These are phyloP conservation scores for Didymellaceae sp. DNA, from an alignment of 2,329 filamentous ascomycete genomes.

Conservation along the genomic window DNA sequence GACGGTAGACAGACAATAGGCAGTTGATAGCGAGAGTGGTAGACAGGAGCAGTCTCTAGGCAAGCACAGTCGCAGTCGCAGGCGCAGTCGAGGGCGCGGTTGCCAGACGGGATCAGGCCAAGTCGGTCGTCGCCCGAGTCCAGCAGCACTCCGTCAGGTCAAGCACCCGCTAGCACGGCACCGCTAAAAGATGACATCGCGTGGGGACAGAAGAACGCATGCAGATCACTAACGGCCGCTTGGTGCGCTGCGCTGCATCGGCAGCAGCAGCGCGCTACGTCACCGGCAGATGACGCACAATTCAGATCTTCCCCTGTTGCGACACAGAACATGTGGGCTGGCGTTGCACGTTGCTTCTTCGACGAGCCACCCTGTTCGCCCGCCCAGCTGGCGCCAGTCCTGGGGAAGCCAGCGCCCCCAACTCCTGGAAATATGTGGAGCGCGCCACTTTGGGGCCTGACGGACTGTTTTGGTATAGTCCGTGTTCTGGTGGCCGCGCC, in stretches of 20 bases:
- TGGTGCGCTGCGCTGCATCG: constrained; percentile 12
- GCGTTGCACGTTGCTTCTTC: constrained; percentile 5
- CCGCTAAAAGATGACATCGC: constrained; percentile 13
- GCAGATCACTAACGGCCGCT: constrained; percentile 18
- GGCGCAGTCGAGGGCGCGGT: neutral
- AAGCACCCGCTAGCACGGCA: constrained; percentile 12
- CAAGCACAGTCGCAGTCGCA: neutral
- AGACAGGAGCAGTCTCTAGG: neutral
- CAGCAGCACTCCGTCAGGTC: constrained; percentile 4
- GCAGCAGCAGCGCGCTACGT: constrained; percentile 13
- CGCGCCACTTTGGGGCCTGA: constrained; percentile 4
- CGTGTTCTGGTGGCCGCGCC: constrained; percentile 1
- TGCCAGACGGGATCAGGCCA: constrained; percentile 8
- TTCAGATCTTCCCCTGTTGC: too few relatives aligned
- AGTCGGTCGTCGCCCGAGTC: neutral
- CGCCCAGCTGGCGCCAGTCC: constrained; percentile 1
- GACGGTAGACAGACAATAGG: constrained; percentile 8
- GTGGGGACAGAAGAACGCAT: constrained; percentile 6
- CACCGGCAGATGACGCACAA: constrained; percentile 6
- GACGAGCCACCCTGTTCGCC: neutral
- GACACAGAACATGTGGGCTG: constrained; percentile 8
- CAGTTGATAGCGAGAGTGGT: neutral
- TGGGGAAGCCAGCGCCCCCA: neutral
- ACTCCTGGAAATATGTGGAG: neutral
- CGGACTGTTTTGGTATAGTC: constrained; percentile 1